Percentiles rank a stretch among this genome's conserved stretches.
Evolutionary conservation across 2,329 filamentous ascomycete genomes (phyloP).

Genomic region (Alternaria triticimaculans): DNA sequence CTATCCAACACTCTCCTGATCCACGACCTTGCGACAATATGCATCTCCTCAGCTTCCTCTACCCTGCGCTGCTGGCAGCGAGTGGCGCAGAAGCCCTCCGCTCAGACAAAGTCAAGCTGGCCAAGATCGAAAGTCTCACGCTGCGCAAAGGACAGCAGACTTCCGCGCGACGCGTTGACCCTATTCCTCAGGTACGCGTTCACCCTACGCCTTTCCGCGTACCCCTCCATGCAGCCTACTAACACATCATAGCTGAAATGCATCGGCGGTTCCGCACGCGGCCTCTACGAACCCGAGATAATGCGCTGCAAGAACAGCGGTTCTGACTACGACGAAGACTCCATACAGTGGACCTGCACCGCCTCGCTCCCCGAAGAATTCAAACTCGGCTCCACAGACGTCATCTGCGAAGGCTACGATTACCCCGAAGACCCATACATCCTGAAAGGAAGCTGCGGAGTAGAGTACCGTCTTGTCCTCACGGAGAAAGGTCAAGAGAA

Average conservation of each 20-base stretch:
- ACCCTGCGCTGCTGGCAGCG: slow-evolving; percentile 40
- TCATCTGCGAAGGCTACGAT: slow-evolving; percentile 89
- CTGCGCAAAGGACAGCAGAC: slow-evolving; percentile 73
- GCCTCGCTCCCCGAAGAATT: slow-evolving; percentile 67
- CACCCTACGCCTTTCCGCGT: not conserved
- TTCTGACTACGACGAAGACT: slow-evolving; percentile 77
- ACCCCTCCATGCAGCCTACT: slow-evolving; percentile 5
- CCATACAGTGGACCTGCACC: slow-evolving; percentile 93
- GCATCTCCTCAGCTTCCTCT: slow-evolving; percentile 40
- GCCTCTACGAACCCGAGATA: slow-evolving; percentile 75
- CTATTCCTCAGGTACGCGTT: slow-evolving; percentile 65
- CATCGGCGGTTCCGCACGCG: slow-evolving; percentile 65
- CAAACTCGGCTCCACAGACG: slow-evolving; percentile 84
- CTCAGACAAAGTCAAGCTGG: slow-evolving; percentile 63
- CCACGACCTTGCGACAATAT: slow-evolving; percentile 23
- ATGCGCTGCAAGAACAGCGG: slow-evolving; percentile 93
- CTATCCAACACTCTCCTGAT: not conserved
- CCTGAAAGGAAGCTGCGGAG: slow-evolving; percentile 90
- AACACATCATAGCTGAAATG: slow-evolving; percentile 68
- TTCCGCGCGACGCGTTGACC: slow-evolving; percentile 73
- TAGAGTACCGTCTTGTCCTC: slow-evolving; percentile 82
- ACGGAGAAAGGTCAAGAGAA: slow-evolving; percentile 77
- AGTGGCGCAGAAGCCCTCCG: slow-evolving; percentile 41
- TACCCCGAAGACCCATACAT: slow-evolving; percentile 79
- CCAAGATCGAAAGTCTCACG: slow-evolving; percentile 77